Evolutionary conservation across 768 basidiomycete genomes (phyloP).

Genomic region (Zangia roseola): DNA sequence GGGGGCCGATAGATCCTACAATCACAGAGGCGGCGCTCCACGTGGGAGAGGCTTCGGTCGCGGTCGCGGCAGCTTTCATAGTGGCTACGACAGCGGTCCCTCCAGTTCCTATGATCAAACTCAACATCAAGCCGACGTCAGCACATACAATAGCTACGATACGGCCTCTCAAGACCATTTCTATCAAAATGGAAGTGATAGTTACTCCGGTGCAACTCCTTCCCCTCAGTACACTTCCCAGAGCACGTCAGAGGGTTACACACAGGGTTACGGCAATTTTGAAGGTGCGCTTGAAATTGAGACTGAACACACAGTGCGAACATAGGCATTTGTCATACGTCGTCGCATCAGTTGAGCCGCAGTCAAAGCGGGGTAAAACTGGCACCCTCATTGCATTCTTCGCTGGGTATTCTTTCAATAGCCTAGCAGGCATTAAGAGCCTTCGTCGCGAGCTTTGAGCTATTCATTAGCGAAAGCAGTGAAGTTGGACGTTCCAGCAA

Average conservation of each 20-base stretch:
- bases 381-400: constrained; percentile 31
- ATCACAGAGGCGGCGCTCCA: constrained; percentile 59
- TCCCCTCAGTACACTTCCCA: constrained; percentile 52
- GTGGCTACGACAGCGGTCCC: constrained; percentile 54
- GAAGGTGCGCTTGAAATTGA: constrained; percentile 87
- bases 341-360: constrained; percentile 40
- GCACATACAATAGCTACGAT: constrained; percentile 72
- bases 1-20: constrained; percentile 68
- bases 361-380: constrained; percentile 52
- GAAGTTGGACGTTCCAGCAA: constrained; percentile 34
- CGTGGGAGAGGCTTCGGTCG: constrained; percentile 50
- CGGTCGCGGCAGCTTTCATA: constrained; percentile 54
- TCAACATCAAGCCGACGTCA: constrained; percentile 58
- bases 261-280: constrained; percentile 63
- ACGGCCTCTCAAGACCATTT: constrained; percentile 53
- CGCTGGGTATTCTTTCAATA: constrained; percentile 21
- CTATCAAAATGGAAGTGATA: constrained; percentile 70
- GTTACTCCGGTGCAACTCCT: constrained; percentile 49
- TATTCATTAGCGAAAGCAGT: constrained; percentile 47
- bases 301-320: constrained; percentile 49
- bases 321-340: constrained; percentile 37
- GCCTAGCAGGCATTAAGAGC: constrained; percentile 32
- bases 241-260: constrained; percentile 44
- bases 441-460: constrained; percentile 46
- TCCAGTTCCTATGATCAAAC: constrained; percentile 64